These are phyloP conservation scores for Francoa sonchifolia DNA, from an alignment of 441 rosid genomes.

Conservation along the genomic window DNA sequence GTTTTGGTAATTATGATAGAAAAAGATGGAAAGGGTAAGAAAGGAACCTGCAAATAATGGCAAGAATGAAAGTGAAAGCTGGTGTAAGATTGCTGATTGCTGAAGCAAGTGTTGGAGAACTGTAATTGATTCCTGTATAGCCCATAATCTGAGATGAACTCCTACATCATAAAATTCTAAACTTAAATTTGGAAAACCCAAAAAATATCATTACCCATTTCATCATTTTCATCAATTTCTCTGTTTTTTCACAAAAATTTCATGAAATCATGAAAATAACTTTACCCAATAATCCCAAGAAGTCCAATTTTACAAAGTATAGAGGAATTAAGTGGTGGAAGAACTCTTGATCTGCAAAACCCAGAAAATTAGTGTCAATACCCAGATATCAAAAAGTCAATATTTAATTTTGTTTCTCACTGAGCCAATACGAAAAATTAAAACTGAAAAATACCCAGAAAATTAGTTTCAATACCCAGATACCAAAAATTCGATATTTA, in stretches of 20 bases:
- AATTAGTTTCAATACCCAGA: no score
- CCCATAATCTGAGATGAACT: conserved; percentile 15
- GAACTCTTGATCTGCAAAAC: conserved; percentile 10
- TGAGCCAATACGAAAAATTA: no score
- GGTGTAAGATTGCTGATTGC: conserved; percentile 19
- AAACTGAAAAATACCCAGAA: no score
- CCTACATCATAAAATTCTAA: conserved; percentile 5
- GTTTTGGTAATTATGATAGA: not conserved
- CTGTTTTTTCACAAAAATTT: no score
- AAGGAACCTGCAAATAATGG: conserved; percentile 12
- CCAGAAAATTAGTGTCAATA: no score
- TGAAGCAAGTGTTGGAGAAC: conserved; percentile 20
- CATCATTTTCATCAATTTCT: no score
- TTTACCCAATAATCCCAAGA: conserved; percentile 15
- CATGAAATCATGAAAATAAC: no score
- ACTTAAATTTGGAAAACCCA: not conserved
- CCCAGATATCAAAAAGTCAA: no score
- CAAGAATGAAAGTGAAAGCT: conserved; percentile 16
- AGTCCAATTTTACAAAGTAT: conserved; percentile 14
- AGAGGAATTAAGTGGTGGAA: conserved; percentile 14
- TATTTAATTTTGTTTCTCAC: no score
- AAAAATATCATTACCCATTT: no score
- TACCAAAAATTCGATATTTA: no score
- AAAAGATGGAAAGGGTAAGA: not conserved
- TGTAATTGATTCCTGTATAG: conserved; percentile 13